Evolutionary conservation across 169 alveolate genomes (phyloP), one percentile per base, ranked within the genome.

Genomic region (Babesia bigemina): DNA sequence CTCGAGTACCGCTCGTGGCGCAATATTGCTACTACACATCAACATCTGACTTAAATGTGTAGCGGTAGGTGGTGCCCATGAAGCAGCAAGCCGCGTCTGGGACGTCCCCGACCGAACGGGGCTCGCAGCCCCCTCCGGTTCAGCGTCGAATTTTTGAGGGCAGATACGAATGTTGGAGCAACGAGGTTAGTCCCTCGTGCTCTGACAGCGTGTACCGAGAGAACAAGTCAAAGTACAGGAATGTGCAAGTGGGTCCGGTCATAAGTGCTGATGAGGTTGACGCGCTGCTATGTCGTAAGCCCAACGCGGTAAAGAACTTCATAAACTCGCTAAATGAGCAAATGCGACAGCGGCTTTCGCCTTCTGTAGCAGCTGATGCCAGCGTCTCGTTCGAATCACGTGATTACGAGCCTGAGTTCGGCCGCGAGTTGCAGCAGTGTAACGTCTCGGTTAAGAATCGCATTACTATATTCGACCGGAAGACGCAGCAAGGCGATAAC

Each of bases 261-360:
- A 70, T 78, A 82, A 56, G 65, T 26, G 59, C 62, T 36, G 79
- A 55, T 17, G 86, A 78, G 19, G 86, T 78, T 48, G 86, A 78
- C 22, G 86, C 86, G 22, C 65, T 78, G 44, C 44, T 78, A 29
- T 28, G 75, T 36, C 75, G 86, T 21, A 69, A 78, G 65, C 86
- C 86, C 19, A 78, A 78, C 45, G 50, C 86, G 16, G 86, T 78
- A 13, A 52, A 60, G 13, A 78, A 78, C 36, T 69, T 78, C 42
- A 65, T 78, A 3, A 78, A 78, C 16, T 78, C 86, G 16, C 39
- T 78, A 48, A 78, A 78, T n/a, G 52, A 50, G 47, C 86, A 78
- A 39, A 36, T 78, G 61, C 63, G 66, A 8, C 69, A 53, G 14
- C 24, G 62, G 9, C 12, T 21, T 12, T 49, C 74, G 44, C 74